Base-by-base conservation (phyloP, 2,329 filamentous ascomycete genomes). In the Rhinocladiella mackenziei region DNA sequence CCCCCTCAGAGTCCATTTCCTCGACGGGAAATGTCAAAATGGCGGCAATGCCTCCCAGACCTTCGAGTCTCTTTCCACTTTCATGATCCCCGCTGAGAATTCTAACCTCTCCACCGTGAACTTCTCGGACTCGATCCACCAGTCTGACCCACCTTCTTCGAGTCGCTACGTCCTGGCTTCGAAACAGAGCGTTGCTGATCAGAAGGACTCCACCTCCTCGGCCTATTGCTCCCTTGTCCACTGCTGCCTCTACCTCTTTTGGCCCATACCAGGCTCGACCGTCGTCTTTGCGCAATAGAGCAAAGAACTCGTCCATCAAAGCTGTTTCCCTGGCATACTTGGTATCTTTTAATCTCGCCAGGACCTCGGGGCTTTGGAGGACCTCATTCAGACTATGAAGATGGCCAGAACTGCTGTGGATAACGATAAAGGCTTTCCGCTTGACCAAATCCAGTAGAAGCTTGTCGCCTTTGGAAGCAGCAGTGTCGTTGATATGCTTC, bases 31-130 rank as follows among this genome's bases (percentile, higher is more conserved):
- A 98, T 9, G 91, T 96, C 52, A 96, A 69, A 19, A 96, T 84
- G 1, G 89, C 89, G 11, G 91, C 92, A 50, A 98, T 84, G 13
- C 89, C 86, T 1, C 92, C 89, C 48, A 97, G 64, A 9, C 82
- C 84, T 55, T 89, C 86, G 10, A 98, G 67, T 48, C 89, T 74
- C 68, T 84, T 84, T 1, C 92, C 92, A 63, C 89, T 96, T 70
- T 96, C 91, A 64, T 97, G 91, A 60, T 94, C 84, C 58, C 86
- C 89, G 64, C 91, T 97, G 19, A 97, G 68, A n/a, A 97, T 79
- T 41, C 86, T 75, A 1, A 88, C 86, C 54, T 96, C 89, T 1
- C 91, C 92, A 4, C 91, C 92, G 53, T 88, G 83, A 2, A 73
- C 69, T 40, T 81, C 81, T 54, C 82, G 80, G n/a, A 97, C 91